Conservation (phyloP, 1,284 basidiomycete species). For the Chalciporus piperatoides region DNA sequence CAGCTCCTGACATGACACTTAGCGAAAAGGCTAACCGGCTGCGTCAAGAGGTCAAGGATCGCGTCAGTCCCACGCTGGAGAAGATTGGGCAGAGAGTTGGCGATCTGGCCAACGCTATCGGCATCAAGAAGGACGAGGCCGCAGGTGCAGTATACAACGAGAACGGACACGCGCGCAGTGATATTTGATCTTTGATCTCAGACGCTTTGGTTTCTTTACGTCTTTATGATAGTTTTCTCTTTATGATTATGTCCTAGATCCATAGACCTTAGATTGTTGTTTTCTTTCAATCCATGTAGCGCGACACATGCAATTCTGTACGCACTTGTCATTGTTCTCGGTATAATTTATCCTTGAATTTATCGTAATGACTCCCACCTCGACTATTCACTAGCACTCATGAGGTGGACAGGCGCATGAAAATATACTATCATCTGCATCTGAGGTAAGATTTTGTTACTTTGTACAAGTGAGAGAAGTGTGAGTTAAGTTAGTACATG, state of each 20-base stretch:
- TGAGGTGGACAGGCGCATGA: too few species aligned
- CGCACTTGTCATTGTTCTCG: conserved; percentile 11
- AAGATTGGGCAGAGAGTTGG: conserved; percentile 28
- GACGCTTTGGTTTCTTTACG: background rate
- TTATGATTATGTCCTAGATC: conserved; percentile 26
- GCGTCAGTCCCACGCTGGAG: conserved; percentile 56
- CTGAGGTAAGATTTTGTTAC: background rate
- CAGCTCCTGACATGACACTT: conserved; percentile 50
- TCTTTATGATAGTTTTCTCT: conserved; percentile 16
- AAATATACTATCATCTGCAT: too few species aligned
- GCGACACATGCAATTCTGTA: conserved; percentile 21
- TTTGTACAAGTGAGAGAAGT: conserved; percentile 6
- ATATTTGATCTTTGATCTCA: background rate
- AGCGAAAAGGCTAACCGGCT: conserved; percentile 57
- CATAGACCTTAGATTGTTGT: conserved; percentile 27
- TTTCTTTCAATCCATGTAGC: conserved; percentile 15
- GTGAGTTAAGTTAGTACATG: conserved; percentile 10
- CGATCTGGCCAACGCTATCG: conserved; percentile 26
- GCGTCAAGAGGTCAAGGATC: conserved; percentile 54
- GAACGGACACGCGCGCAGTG: conserved; percentile 12
- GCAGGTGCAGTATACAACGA: conserved; percentile 7
- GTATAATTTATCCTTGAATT: conserved; percentile 11
- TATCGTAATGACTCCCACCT: background rate
- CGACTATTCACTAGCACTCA: background rate
- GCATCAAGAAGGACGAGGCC: conserved; percentile 29